phyloP scores from a whole-genome alignment of 441 rosid genomes.

The Breynia disticha region DNA sequence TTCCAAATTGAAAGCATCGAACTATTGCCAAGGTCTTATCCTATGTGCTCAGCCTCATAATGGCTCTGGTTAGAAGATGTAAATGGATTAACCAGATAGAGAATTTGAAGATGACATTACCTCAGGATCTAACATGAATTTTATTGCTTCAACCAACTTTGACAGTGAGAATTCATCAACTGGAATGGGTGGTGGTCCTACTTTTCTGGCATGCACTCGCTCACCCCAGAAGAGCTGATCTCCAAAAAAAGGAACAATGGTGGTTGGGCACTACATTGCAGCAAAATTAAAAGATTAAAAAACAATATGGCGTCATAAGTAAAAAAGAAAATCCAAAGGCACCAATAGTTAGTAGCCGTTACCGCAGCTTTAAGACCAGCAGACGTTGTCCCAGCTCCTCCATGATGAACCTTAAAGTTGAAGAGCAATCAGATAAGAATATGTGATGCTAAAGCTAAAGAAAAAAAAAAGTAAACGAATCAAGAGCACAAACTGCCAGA shows the following conservation, averaged over 20 bases:
- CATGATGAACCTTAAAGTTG: conserved; percentile 83
- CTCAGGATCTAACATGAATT: conserved; percentile 65
- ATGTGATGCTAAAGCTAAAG: neutral
- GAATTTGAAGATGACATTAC: conserved; percentile 25
- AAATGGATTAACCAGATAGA: conserved; percentile 2
- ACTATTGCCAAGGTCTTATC: no score
- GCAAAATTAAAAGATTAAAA: conserved; percentile 5
- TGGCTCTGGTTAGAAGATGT: neutral
- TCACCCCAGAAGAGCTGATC: conserved; percentile 99
- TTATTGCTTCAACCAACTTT: conserved; percentile 74
- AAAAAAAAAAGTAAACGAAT: no score
- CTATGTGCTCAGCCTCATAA: no score
- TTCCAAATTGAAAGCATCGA: no score
- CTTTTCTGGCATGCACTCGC: conserved; percentile 73
- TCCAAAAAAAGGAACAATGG: conserved; percentile 93
- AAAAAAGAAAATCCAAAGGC: conserved; percentile 12
- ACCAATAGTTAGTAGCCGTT: conserved; percentile 15
- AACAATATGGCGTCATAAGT: neutral
- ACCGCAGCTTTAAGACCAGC: conserved; percentile 97
- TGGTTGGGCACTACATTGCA: conserved; percentile 72
- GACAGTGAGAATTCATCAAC: conserved; percentile 77
- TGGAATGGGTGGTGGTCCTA: conserved; percentile 90
- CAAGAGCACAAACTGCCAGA: no score
- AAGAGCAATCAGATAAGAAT: conserved; percentile 1
- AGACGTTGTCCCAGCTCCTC: conserved; percentile 99